Conservation (phyloP, 75 land plant genomes). For the Ceratopteris richardii region DNA sequence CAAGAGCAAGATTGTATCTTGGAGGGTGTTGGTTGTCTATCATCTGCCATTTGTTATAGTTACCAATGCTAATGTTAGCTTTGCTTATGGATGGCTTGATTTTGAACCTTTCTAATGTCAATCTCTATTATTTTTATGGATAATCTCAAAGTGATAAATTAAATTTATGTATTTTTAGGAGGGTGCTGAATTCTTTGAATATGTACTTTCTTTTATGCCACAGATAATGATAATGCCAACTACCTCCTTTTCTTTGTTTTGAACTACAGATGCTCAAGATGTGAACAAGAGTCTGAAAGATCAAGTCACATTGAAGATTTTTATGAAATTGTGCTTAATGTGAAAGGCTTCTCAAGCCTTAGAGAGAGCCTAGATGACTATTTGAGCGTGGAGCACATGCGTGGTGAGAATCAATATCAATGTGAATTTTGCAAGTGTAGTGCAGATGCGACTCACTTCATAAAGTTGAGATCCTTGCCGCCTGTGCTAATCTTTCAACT, state of each 20-base stretch:
- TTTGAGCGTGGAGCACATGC: conserved; percentile 64
- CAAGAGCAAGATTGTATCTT: too few species aligned
- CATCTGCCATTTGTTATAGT: too few species aligned
- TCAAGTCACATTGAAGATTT: conserved; percentile 85
- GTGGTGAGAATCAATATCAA: conserved; percentile 85
- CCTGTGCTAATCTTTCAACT: conserved; percentile 89
- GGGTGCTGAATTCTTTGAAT: too few species aligned
- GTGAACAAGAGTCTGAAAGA: conserved; percentile 86
- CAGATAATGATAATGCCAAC: conserved; percentile 1
- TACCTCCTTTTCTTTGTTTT: not conserved
- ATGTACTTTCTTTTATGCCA: too few species aligned
- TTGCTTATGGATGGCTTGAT: too few species aligned
- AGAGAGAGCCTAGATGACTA: conserved; percentile 89
- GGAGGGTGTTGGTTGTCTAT: too few species aligned
- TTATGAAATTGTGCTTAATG: conserved; percentile 89
- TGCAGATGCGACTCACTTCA: conserved; percentile 87
- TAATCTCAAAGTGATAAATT: too few species aligned
- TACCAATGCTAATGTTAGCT: too few species aligned
- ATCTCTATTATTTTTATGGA: too few species aligned
- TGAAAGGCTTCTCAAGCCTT: conserved; percentile 68
- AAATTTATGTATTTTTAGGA: too few species aligned
- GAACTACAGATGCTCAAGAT: conserved; percentile 66
- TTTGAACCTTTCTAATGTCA: too few species aligned
- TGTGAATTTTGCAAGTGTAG: conserved; percentile 71
- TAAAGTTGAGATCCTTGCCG: conserved; percentile 77